These are phyloP conservation scores for Phytophthora sp. DNA, from an alignment of 352 stramenopile genomes.

Conservation along the genomic window DNA sequence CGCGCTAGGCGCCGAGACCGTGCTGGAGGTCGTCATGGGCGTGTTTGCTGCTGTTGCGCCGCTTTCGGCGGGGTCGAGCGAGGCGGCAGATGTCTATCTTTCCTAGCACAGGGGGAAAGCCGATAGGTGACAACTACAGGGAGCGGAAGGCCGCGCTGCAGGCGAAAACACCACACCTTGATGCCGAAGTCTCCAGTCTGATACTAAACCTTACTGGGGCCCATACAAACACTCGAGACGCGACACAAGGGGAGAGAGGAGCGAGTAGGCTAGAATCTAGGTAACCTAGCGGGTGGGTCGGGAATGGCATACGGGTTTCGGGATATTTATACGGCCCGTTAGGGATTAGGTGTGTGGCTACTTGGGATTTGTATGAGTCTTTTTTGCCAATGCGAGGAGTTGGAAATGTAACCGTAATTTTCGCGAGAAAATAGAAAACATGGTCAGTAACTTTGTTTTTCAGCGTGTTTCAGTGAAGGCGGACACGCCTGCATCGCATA, in stretches of 20 bases:
- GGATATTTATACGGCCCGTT: no score
- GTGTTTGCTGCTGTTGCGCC: conserved; percentile 9
- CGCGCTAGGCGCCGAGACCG: conserved; percentile 20
- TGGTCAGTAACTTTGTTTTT: conserved; percentile 10
- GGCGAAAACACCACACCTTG: conserved; percentile 18
- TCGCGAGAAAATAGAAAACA: conserved; percentile 30
- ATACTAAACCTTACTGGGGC: conserved; percentile 34
- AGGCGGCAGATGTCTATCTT: conserved; percentile 16
- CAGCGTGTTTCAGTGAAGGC: not conserved
- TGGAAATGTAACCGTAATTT: conserved; percentile 7
- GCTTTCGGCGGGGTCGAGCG: not conserved
- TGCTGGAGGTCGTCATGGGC: conserved; percentile 40
- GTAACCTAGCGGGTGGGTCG: no score
- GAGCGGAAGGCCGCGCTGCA: conserved; percentile 3
- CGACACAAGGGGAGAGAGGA: conserved; percentile 26
- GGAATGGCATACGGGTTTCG: no score
- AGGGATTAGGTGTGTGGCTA: no score
- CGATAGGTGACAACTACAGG: conserved; percentile 1
- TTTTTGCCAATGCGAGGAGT: not conserved
- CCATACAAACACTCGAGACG: conserved; percentile 26
- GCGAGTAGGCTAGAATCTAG: not conserved
- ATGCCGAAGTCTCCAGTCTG: conserved; percentile 36
- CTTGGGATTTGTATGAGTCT: no score
- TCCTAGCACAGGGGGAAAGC: conserved; percentile 4
- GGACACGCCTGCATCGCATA: conserved; percentile 12